These are phyloP conservation scores for Cyclocybe cylindracea DNA, from an alignment of 768 basidiomycete species.

Conservation along the genomic window DNA sequence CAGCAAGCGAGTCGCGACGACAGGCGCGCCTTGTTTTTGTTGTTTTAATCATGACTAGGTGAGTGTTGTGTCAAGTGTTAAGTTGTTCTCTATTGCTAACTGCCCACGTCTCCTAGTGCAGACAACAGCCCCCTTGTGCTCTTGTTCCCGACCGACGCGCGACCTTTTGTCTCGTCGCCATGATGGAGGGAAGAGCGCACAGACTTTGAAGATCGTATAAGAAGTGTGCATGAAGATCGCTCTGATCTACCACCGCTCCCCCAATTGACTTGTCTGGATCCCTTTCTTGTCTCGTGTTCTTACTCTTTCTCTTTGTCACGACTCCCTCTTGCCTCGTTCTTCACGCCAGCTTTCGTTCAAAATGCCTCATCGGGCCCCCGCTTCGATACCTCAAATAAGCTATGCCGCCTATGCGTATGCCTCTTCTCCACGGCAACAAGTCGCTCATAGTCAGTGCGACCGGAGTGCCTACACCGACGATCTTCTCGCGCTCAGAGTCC, in stretches of 20 bases:
- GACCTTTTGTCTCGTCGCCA: conserved; percentile 8
- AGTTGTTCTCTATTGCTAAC: too few relatives aligned
- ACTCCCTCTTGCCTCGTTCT: neutral
- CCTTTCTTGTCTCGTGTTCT: neutral
- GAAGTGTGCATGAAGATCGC: neutral
- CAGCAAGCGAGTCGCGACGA: neutral
- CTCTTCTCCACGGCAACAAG: conserved; percentile 4
- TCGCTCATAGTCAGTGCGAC: conserved; percentile 7
- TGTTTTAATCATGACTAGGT: neutral
- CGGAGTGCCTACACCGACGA: conserved; percentile 9
- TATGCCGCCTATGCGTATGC: conserved; percentile 6
- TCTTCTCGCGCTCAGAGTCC: conserved; percentile 21
- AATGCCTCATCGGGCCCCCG: conserved; percentile 7
- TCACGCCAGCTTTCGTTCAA: neutral
- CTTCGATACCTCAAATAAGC: conserved; percentile 11
- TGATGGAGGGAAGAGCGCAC: too few relatives aligned
- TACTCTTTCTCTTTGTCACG: neutral
- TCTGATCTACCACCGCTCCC: too few relatives aligned
- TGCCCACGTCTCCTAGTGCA: conserved; percentile 4
- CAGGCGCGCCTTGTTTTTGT: conserved; percentile 5
- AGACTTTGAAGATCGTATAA: too few relatives aligned
- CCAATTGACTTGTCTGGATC: neutral
- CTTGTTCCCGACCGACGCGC: neutral
- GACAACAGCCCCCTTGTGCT: conserved; percentile 6
- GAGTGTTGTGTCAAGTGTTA: neutral